These are phyloP conservation scores for Physcomitrellopsis africana DNA, from an alignment of 225 moss, liverwort and hornwort genomes.

Conservation along the genomic window DNA sequence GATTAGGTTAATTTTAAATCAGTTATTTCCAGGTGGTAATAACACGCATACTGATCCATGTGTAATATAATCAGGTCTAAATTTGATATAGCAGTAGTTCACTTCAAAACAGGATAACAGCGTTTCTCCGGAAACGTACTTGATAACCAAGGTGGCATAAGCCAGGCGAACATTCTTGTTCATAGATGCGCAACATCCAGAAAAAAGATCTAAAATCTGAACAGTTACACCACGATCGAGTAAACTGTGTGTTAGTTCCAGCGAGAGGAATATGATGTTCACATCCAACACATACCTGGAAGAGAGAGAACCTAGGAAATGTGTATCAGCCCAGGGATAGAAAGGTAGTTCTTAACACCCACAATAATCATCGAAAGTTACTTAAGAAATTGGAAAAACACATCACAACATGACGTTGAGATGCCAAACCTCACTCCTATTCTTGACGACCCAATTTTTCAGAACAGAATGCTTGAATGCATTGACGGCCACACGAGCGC, in stretches of 20 bases:
- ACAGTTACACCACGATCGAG: conserved; percentile 14
- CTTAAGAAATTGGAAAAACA: background rate
- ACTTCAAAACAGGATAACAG: conserved; percentile 17
- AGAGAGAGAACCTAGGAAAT: conserved; percentile 4
- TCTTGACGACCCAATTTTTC: conserved; percentile 67
- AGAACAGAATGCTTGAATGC: conserved; percentile 76
- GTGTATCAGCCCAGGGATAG: background rate
- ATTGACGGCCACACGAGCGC: conserved; percentile 83
- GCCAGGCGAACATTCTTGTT: conserved; percentile 90
- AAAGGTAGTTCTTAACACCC: conserved; percentile 13
- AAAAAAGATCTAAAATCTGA: conserved; percentile 89
- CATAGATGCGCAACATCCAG: conserved; percentile 76
- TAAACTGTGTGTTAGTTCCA: background rate
- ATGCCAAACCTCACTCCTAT: conserved; percentile 79
- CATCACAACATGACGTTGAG: background rate
- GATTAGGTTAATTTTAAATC: background rate
- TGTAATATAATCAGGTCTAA: conserved; percentile 19
- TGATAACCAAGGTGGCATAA: conserved; percentile 81
- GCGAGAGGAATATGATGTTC: background rate
- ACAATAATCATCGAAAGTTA: background rate
- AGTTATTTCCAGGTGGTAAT: conserved; percentile 17
- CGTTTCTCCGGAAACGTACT: conserved; percentile 52
- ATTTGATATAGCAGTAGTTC: background rate
- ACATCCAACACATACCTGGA: conserved; percentile 9
- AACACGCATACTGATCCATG: background rate